Conservation (phyloP, 441 rosid genomes). For the Aleurites moluccanus region DNA sequence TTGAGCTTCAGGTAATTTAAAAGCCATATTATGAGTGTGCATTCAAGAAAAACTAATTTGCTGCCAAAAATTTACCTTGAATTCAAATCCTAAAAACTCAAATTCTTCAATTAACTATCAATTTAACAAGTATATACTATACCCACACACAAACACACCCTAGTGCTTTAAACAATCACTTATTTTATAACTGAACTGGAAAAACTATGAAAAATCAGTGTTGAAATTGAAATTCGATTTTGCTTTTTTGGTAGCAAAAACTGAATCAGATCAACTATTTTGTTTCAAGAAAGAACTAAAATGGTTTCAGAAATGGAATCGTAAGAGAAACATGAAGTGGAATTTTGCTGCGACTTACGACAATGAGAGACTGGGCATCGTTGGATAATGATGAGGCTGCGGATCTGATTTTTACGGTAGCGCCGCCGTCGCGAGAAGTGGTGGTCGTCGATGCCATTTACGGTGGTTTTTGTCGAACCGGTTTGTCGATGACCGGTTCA, state of each 20-base stretch:
- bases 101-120: neutral
- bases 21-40: too few species aligned
- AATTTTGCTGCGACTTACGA: conserved; percentile 38
- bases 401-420: conserved; percentile 46
- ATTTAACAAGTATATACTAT: neutral
- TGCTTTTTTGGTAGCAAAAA: neutral
- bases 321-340: neutral
- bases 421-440: conserved; percentile 44
- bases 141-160: neutral
- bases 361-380: conserved; percentile 50
- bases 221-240: neutral
- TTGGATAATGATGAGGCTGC: conserved; percentile 49
- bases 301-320: neutral
- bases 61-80: neutral
- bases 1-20: neutral
- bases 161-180: neutral
- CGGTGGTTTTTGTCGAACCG: neutral
- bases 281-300: neutral
- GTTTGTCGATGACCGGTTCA: neutral
- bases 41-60: neutral
- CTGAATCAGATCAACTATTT: neutral
- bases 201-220: neutral
- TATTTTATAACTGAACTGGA: neutral
- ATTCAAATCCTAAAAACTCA: neutral
- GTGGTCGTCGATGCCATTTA: conserved; percentile 42